These are phyloP conservation scores for Solanum medicagineum DNA, from an alignment of 257 asterid species.

Conservation along the genomic window DNA sequence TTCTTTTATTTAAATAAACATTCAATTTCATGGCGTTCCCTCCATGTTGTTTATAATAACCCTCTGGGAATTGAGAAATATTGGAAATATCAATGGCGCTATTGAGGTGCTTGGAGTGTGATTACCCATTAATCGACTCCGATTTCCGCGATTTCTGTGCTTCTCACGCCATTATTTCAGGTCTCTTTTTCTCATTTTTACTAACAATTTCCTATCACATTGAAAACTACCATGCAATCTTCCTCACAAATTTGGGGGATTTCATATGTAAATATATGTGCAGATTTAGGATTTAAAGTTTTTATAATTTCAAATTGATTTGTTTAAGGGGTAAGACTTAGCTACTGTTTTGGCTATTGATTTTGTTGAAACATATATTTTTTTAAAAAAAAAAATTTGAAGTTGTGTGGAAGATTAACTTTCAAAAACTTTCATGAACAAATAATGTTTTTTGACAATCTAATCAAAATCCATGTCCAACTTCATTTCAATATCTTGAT, in stretches of 20 bases:
- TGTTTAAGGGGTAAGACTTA: background rate
- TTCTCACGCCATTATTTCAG: conserved; percentile 56
- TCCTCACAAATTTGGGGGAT: background rate
- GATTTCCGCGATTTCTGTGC: conserved; percentile 54
- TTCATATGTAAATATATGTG: background rate
- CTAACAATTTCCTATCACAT: background rate
- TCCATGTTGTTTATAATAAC: background rate
- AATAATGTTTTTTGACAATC: too few relatives aligned
- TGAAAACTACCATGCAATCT: background rate
- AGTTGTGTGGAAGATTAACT: too few relatives aligned
- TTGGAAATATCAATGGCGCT: conserved; percentile 33
- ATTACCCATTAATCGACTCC: conserved; percentile 50
- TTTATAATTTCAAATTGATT: background rate
- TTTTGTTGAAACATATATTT: too few relatives aligned
- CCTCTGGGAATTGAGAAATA: background rate
- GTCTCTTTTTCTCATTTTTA: conserved; percentile 12
- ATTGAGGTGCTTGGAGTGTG: conserved; percentile 40
- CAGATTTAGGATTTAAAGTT: background rate
- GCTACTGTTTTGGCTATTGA: background rate
- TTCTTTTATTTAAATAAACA: background rate
- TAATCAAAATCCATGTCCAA: too few relatives aligned
- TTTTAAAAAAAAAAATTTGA: too few relatives aligned
- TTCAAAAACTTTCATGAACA: too few relatives aligned
- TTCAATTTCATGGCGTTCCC: background rate
- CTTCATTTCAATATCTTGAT: background rate